These are phyloP conservation scores for Podila clonocystis DNA, from an alignment of 192 early-diverging fungal species.

Conservation along the genomic window DNA sequence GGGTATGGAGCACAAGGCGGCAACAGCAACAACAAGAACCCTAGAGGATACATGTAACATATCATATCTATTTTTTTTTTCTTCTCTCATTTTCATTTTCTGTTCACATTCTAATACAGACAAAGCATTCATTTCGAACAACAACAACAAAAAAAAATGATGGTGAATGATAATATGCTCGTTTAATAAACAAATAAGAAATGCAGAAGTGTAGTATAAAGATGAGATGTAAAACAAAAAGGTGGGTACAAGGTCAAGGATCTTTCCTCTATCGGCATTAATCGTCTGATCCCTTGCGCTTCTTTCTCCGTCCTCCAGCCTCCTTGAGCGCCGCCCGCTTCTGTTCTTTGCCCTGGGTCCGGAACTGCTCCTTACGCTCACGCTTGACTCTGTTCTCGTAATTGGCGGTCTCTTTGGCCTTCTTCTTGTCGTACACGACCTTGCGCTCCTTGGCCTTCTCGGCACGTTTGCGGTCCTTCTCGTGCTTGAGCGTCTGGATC, in stretches of 20 bases:
- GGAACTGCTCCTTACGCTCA: conserved; percentile 73
- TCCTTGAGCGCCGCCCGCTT: conserved; percentile 50
- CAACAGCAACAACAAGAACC: conserved; percentile 3
- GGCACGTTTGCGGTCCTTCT: conserved; percentile 85
- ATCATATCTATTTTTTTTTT: background rate
- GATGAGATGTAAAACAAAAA: background rate
- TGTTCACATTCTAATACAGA: background rate
- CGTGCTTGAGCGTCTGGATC: conserved; percentile 87
- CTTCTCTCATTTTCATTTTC: background rate
- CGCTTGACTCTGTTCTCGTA: conserved; percentile 67
- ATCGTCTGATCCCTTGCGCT: conserved; percentile 38
- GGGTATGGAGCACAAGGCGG: background rate
- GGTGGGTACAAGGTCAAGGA: background rate
- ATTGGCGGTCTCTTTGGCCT: conserved; percentile 57
- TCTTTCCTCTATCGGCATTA: background rate
- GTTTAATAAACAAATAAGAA: background rate
- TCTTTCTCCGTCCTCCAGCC: conserved; percentile 50
- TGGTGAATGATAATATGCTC: background rate
- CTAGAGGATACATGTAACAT: conserved; percentile 18
- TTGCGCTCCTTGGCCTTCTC: conserved; percentile 64
- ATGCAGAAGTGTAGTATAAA: background rate
- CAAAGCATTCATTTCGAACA: background rate
- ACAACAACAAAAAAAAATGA: background rate
- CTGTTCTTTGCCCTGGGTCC: conserved; percentile 64
- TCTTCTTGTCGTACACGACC: conserved; percentile 65